These are phyloP conservation scores for Nyssa sinensis DNA, from an alignment of 148 eudicot species.

Conservation along the genomic window DNA sequence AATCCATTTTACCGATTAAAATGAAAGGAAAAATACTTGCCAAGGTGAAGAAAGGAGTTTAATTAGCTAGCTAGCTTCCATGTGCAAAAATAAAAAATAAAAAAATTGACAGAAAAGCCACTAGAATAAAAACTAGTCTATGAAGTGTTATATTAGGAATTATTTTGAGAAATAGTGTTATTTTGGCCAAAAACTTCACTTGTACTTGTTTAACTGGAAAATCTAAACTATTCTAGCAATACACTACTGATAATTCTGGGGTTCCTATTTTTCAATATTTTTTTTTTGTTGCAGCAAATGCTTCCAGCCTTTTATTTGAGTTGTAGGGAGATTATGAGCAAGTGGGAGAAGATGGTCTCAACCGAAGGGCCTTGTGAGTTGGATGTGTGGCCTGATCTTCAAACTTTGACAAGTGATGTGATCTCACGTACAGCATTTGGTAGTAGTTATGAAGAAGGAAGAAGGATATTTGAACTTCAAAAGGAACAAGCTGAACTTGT, in stretches of 20 bases:
- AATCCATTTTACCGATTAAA: too few species aligned
- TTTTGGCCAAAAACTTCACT: too few species aligned
- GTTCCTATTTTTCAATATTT: too few species aligned
- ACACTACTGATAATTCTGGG: too few species aligned
- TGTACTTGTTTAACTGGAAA: too few species aligned
- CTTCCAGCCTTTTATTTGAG: constrained; percentile 34
- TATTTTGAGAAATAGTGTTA: not conserved
- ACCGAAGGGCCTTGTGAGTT: constrained; percentile 28
- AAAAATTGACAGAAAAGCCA: not conserved
- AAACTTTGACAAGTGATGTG: constrained; percentile 30
- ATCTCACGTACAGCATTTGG: constrained; percentile 12
- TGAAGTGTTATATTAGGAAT: too few species aligned
- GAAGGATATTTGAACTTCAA: constrained; percentile 19
- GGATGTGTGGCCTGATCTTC: constrained; percentile 41
- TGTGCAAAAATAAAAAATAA: not conserved
- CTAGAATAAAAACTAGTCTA: too few species aligned
- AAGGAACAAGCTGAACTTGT: constrained; percentile 9
- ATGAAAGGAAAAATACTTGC: too few species aligned
- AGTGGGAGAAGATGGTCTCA: constrained; percentile 34
- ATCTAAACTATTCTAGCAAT: not conserved
- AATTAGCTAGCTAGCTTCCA: not conserved
- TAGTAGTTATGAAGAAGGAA: constrained; percentile 22
- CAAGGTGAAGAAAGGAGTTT: not conserved
- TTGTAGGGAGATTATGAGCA: constrained; percentile 31
- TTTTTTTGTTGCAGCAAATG: too few species aligned